A percentile compares a stretch with the other conserved stretches of the same genome.
phyloP scores from a whole-genome alignment of 345 rosid species.

The Conringia planisiliqua region DNA sequence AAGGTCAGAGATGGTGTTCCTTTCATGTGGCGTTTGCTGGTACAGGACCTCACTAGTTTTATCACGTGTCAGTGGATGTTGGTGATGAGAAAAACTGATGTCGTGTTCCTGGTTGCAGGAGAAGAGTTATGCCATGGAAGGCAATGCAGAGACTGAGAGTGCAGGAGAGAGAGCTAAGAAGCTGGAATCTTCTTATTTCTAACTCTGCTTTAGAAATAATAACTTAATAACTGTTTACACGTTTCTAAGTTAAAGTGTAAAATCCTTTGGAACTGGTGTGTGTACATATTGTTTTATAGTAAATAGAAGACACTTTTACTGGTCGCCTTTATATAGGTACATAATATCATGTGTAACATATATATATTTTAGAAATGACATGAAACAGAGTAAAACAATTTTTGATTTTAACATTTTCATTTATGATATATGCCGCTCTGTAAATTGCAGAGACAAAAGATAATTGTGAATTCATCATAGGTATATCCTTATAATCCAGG shows the following conservation, averaged over 20 bases:
- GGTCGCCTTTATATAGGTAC: no score
- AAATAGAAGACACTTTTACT: background rate
- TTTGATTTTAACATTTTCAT: no score
- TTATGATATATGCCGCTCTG: no score
- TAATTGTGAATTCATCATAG: no score
- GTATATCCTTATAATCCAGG: no score
- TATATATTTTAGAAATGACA: no score
- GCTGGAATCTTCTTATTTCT: conserved; percentile 62
- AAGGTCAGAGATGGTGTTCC: conserved; percentile 67
- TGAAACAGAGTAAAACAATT: no score
- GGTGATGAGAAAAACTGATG: background rate
- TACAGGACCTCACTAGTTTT: conserved; percentile 25
- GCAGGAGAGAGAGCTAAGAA: conserved; percentile 51
- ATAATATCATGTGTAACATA: no score
- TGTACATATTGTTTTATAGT: background rate
- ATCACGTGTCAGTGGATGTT: background rate
- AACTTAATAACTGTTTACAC: background rate
- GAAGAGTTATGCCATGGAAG: conserved; percentile 48
- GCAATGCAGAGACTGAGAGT: conserved; percentile 44
- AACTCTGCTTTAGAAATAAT: background rate
- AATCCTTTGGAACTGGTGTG: background rate
- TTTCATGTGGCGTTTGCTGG: conserved; percentile 84
- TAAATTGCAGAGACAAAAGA: no score
- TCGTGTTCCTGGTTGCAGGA: conserved; percentile 45
- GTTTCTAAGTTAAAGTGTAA: background rate